phyloP scores from a whole-genome alignment of 345 rosid genomes.

The Aegle marmelos region DNA sequence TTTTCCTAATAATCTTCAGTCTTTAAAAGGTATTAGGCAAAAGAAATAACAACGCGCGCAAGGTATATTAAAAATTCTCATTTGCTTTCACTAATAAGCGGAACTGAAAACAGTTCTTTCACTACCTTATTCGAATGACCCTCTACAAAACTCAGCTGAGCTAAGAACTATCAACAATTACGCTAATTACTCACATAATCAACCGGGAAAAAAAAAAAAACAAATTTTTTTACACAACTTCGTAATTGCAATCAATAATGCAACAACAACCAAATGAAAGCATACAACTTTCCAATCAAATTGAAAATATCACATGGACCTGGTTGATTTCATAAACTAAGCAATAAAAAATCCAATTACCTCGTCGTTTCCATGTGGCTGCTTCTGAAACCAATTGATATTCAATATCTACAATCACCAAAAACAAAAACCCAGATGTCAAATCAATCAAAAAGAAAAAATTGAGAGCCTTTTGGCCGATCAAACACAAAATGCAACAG shows the following conservation, averaged over 20 bases:
- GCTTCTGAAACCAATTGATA: slow-evolving; percentile 87
- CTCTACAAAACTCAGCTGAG: not conserved
- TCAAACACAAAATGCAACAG: not conserved
- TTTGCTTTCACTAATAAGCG: too few relatives aligned
- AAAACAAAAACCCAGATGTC: slow-evolving; percentile 17
- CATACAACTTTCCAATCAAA: not conserved
- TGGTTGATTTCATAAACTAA: not conserved
- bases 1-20: not conserved
- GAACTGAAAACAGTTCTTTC: too few relatives aligned
- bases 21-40: not conserved
- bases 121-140: not conserved
- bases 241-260: not conserved
- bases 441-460: slow-evolving; percentile 1
- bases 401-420: slow-evolving; percentile 62
- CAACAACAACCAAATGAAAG: not conserved
- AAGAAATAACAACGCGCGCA: too few relatives aligned
- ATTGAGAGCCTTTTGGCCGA: slow-evolving; percentile 9
- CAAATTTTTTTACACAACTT: not conserved
- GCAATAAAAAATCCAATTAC: slow-evolving; percentile 24
- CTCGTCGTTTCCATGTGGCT: slow-evolving; percentile 89
- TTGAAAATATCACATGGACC: not conserved
- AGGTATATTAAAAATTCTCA: too few relatives aligned
- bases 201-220: too few relatives aligned
- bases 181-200: not conserved
- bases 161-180: not conserved